Conservation (phyloP, 1,284 basidiomycete genomes). For the Heterobasidion irregulare region DNA sequence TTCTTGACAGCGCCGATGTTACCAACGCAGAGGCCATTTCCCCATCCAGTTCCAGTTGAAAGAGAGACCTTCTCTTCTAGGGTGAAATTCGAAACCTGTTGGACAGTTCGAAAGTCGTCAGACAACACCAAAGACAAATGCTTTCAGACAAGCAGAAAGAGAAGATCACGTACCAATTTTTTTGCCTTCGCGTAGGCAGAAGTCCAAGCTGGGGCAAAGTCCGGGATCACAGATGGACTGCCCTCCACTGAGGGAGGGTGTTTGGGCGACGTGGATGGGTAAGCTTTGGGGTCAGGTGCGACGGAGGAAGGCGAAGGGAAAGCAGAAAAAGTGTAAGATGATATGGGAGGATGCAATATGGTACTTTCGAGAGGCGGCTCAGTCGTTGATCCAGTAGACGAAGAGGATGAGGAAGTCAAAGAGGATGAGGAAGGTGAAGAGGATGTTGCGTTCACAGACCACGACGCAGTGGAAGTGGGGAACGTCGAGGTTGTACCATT, state of each 20-base stretch:
- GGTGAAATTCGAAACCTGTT: not conserved
- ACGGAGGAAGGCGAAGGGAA: conserved; percentile 23
- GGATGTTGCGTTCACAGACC: not conserved
- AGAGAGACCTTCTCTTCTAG: not conserved
- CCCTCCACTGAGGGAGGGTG: conserved; percentile 20
- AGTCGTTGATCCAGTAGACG: not conserved
- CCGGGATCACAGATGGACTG: conserved; percentile 25
- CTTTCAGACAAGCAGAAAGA: not conserved
- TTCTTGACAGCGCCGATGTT: conserved; percentile 29
- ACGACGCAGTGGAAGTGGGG: not conserved
- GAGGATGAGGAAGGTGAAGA: not conserved
- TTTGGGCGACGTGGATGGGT: conserved; percentile 17
- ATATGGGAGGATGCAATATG: not conserved
- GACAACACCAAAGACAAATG: not conserved
- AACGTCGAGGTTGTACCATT: not conserved
- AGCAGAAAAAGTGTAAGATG: conserved; percentile 16
- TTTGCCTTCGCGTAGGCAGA: conserved; percentile 28
- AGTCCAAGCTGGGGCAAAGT: conserved; percentile 35
- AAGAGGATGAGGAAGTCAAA: not conserved
- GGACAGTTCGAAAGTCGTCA: not conserved
- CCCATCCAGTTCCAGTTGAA: conserved; percentile 31
- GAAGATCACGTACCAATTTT: conserved; percentile 19
- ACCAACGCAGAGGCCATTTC: conserved; percentile 31
- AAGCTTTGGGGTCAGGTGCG: conserved; percentile 19
- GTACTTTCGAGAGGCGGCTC: not conserved